Percentiles rank a stretch among this genome's conserved stretches.
Conservation (phyloP, 306 rosid genomes). For the Trichosanthes cucumerina region DNA sequence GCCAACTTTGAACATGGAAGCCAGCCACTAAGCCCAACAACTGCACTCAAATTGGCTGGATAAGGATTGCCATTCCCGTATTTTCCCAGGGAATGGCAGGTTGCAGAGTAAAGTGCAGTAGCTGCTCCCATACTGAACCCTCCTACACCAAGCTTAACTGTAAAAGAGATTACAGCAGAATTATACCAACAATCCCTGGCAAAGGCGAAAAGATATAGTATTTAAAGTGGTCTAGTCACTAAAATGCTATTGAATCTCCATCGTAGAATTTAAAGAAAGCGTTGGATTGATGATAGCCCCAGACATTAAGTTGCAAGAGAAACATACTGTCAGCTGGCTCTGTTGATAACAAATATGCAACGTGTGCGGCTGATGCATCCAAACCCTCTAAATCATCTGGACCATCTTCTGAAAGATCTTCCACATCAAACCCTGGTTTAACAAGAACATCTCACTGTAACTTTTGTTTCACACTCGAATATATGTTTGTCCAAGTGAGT, state of each 20-base stretch:
- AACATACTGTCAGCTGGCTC: slow-evolving; percentile 88
- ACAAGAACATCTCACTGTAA: slow-evolving; percentile 4
- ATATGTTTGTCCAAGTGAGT: background rate
- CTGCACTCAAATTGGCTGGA: slow-evolving; percentile 70
- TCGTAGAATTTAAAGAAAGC: background rate
- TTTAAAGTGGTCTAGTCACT: background rate
- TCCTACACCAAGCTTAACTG: slow-evolving; percentile 95
- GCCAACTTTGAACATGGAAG: slow-evolving; percentile 94
- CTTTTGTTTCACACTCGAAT: background rate
- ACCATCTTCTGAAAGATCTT: slow-evolving; percentile 75
- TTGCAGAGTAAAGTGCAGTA: slow-evolving; percentile 75
- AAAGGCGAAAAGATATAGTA: background rate
- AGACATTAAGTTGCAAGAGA: slow-evolving; percentile 15
- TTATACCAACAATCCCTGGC: background rate
- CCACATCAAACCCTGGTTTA: slow-evolving; percentile 79
- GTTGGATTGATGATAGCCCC: background rate
- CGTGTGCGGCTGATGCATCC: slow-evolving; percentile 91
- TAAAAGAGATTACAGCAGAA: background rate
- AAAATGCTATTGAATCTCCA: background rate
- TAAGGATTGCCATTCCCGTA: slow-evolving; percentile 61
- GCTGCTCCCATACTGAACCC: slow-evolving; percentile 99
- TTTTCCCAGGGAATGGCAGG: slow-evolving; percentile 57
- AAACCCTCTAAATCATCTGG: slow-evolving; percentile 90
- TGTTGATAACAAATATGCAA: slow-evolving; percentile 81
- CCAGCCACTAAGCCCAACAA: slow-evolving; percentile 96